Evolutionary conservation across 768 basidiomycete genomes (phyloP), one percentile per base, ranked within the genome.

Genomic region (Lactifluus subvellereus): DNA sequence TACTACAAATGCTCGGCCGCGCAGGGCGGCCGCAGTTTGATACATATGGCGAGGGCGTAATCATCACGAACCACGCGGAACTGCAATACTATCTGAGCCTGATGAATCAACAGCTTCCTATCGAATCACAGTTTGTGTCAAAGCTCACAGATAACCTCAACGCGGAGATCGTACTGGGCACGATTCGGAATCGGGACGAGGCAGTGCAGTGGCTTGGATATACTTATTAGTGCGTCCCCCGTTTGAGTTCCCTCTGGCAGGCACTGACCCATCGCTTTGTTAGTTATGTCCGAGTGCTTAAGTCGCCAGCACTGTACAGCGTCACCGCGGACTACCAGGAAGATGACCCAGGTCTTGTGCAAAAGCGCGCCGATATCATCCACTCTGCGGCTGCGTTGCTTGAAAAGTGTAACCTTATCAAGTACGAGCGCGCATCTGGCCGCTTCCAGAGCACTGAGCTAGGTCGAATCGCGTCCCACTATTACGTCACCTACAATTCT

Each of bases 11-110:
- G 97, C 86, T 98, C 3, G 97, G 97, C 53, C 88, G 95, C 69
- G 97, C 97, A 3, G 97, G 97, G 71, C 85, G 96, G 57, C 97
- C 96, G 14, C 95, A 98, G 73, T 98, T 88, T 75, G 96, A 99
- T 73, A 97, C 94, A 0, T 95, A 84, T 68, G 96, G 97, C 27
- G 96, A 98, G 76, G 97, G 97, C 50, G 89, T 97, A 70, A 97
- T 99, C 74, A 98, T 98, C 76, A 99, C 97, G 47, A 98, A 95
- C 72, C 95, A 98, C 70, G 84, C 88, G 2, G 97, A 99, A 73
- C 80, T 99, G 47, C 97, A 98, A 74, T 99, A 98, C 73, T 99
- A 98, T 72, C 80, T 98, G 30, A 91, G 88, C 69, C 78, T 98
- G 75, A 77, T 97, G 79, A 98, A 98, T 71, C 94, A 97, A 75